These are phyloP conservation scores for Alternaria triticimaculans DNA, from an alignment of 2,329 filamentous ascomycete genomes.

Conservation along the genomic window DNA sequence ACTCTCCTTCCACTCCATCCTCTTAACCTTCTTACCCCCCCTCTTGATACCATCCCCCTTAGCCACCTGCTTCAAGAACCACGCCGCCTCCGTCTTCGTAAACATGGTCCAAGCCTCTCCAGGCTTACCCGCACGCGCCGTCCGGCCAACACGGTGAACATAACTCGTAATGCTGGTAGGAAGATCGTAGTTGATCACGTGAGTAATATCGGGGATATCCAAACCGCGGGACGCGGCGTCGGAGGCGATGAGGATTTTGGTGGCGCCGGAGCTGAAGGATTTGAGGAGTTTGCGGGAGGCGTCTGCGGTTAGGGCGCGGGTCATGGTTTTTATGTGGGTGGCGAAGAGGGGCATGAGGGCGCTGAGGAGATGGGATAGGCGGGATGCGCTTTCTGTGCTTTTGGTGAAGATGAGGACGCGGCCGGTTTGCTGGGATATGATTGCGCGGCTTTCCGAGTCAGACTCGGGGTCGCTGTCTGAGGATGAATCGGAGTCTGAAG, in stretches of 20 bases:
- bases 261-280: slow-evolving; percentile 67
- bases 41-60: slow-evolving; percentile 61
- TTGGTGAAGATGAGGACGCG: slow-evolving; percentile 83
- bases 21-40: slow-evolving; percentile 52
- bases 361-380: slow-evolving; percentile 79
- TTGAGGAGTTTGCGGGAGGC: slow-evolving; percentile 71
- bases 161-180: slow-evolving; percentile 82
- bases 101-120: slow-evolving; percentile 89
- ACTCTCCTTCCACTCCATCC: slow-evolving; percentile 52
- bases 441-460: slow-evolving; percentile 3
- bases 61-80: slow-evolving; percentile 89
- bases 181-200: slow-evolving; percentile 94
- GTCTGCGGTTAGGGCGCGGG: slow-evolving; percentile 77
- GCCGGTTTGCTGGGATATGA: slow-evolving; percentile 29
- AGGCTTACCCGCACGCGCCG: slow-evolving; percentile 77
- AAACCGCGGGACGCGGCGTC: slow-evolving; percentile 93
- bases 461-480: slow-evolving; percentile 23
- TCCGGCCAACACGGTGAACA: slow-evolving; percentile 90
- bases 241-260: slow-evolving; percentile 83
- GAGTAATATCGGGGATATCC: slow-evolving; percentile 77
- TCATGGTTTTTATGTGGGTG: slow-evolving; percentile 70
- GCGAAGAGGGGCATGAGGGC: slow-evolving; percentile 68
- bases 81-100: slow-evolving; percentile 79
- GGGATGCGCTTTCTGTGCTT: slow-evolving; percentile 85
- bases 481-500: slow-evolving; percentile 10